Conservation (phyloP, 2,329 filamentous ascomycete species). For the Cryphonectria carpinicola region DNA sequence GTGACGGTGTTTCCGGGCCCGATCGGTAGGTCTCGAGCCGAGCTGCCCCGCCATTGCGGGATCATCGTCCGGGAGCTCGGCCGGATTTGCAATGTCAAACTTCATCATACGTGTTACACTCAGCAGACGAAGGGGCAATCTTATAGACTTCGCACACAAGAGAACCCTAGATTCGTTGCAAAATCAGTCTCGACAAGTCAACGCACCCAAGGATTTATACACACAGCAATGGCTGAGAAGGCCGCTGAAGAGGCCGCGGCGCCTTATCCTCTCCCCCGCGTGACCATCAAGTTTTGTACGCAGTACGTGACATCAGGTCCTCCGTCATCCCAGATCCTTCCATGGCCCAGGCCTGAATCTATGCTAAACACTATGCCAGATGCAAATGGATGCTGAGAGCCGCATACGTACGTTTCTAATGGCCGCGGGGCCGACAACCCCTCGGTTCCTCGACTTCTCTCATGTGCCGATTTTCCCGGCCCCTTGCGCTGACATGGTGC, state of each 20-base stretch:
- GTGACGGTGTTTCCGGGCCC: not conserved
- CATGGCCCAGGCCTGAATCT: not conserved
- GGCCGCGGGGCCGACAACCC: not conserved
- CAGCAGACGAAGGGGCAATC: not conserved
- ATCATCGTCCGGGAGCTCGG: conserved; percentile 2
- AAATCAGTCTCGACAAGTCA: not conserved
- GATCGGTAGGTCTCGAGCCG: conserved; percentile 1
- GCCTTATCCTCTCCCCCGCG: conserved; percentile 62
- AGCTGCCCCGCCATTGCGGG: conserved; percentile 1
- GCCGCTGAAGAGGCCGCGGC: conserved; percentile 22
- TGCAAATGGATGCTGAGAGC: conserved; percentile 91
- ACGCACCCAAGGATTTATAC: not conserved
- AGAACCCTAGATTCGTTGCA: not conserved
- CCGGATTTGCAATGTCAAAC: conserved; percentile 3
- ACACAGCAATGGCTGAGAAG: conserved; percentile 31
- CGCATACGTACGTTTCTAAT: conserved; percentile 68
- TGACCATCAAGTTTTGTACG: conserved; percentile 91
- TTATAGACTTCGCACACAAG: not conserved
- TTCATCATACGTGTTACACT: not conserved
- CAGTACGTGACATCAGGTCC: conserved; percentile 38
- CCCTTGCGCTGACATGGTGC: conserved; percentile 11
- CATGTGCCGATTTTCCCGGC: conserved; percentile 9
- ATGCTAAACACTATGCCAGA: conserved; percentile 43
- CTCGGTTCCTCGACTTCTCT: conserved; percentile 1
- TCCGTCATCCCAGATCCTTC: not conserved